A percentile compares a stretch with the other conserved stretches of the same genome.
These are phyloP conservation scores for Diplodia scrobiculata DNA, from an alignment of 2,329 filamentous ascomycete genomes.

Conservation along the genomic window DNA sequence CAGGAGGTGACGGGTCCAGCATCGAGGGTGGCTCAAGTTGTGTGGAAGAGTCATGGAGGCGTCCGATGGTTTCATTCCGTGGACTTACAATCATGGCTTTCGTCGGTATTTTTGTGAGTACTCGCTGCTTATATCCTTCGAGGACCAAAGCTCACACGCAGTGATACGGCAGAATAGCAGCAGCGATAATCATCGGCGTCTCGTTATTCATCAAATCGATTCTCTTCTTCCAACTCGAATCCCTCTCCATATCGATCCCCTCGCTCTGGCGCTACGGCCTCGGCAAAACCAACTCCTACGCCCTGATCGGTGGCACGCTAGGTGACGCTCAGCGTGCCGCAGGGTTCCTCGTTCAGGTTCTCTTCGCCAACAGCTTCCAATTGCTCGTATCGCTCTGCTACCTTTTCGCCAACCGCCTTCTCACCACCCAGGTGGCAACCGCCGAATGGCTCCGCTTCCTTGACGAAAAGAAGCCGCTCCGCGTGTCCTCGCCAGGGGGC, in stretches of 20 bases:
- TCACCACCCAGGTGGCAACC: slow-evolving; percentile 52
- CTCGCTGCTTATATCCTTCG: too few relatives aligned
- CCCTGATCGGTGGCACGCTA: background rate
- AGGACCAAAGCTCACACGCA: background rate
- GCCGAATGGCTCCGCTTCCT: slow-evolving; percentile 52
- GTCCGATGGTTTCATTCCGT: background rate
- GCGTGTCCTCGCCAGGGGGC: slow-evolving; percentile 44
- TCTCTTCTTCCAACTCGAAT: background rate
- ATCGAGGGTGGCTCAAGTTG: too few relatives aligned
- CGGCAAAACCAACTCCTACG: background rate
- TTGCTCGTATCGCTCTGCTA: slow-evolving; percentile 52
- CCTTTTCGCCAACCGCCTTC: slow-evolving; percentile 50
- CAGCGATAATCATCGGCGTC: background rate
- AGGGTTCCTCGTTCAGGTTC: background rate
- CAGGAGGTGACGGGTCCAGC: background rate
- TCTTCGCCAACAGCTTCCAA: slow-evolving; percentile 13
- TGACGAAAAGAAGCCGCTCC: slow-evolving; percentile 39
- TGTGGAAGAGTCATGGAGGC: background rate
- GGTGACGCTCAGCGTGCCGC: background rate
- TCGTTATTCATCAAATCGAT: background rate
- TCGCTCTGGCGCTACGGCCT: background rate
- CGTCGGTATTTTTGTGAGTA: background rate
- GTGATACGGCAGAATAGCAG: background rate
- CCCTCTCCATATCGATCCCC: background rate
- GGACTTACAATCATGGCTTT: background rate